Evolutionary conservation across 768 basidiomycete genomes (phyloP).

Genomic region (Coprinopsis marcescibilis): DNA sequence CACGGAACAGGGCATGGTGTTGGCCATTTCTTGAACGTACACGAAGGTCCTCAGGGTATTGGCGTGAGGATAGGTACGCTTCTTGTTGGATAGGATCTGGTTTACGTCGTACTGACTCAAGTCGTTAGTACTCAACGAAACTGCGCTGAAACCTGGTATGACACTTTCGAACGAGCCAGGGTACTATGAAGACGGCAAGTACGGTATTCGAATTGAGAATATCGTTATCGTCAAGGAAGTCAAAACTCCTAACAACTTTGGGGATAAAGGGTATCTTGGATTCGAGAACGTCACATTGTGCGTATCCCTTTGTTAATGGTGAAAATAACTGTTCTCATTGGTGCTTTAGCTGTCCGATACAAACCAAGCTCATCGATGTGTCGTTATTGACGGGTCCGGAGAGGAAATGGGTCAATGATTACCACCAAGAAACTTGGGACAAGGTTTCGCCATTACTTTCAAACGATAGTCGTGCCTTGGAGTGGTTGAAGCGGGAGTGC

Average conservation of each 20-base stretch:
- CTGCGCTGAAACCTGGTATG: constrained; percentile 76
- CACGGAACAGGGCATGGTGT: constrained; percentile 96
- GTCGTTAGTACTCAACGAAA: constrained; percentile 55
- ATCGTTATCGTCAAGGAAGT: constrained; percentile 72
- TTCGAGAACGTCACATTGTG: constrained; percentile 89
- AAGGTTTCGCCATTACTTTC: constrained; percentile 71
- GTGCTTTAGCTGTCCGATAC: constrained; percentile 75
- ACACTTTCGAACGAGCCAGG: constrained; percentile 93
- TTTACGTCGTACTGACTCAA: constrained; percentile 3
- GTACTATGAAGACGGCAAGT: constrained; percentile 86
- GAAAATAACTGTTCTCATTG: neutral
- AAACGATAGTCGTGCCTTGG: constrained; percentile 52
- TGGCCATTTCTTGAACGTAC: constrained; percentile 91
- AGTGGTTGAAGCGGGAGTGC: constrained; percentile 62
- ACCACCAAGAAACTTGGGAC: constrained; percentile 69
- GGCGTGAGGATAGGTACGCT: constrained; percentile 46
- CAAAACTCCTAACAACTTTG: constrained; percentile 73
- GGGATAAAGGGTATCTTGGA: constrained; percentile 74
- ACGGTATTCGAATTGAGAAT: constrained; percentile 91
- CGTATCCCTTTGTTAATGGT: constrained; percentile 20
- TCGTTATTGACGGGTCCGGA: constrained; percentile 60
- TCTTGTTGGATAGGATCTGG: neutral
- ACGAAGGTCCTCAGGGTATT: constrained; percentile 74
- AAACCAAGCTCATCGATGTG: constrained; percentile 72
- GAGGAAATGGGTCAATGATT: constrained; percentile 74